Evolutionary conservation across 129 eudicot species (phyloP).

Genomic region (carrot (Daucus carota)): DNA sequence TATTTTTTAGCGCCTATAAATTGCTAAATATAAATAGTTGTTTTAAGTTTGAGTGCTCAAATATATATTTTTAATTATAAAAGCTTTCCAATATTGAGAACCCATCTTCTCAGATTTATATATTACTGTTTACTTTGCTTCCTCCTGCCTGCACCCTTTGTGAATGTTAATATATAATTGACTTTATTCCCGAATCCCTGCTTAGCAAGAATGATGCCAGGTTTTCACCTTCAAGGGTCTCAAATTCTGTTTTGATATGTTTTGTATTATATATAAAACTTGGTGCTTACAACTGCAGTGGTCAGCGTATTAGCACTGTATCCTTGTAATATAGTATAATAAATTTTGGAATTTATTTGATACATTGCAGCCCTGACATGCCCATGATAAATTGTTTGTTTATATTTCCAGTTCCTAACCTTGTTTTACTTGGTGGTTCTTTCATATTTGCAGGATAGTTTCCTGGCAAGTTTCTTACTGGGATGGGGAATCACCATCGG

Average conservation of each 20-base stretch:
- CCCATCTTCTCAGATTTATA: background rate
- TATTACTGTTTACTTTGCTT: background rate
- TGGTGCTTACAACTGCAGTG: background rate
- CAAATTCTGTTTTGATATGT: background rate
- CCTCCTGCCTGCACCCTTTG: background rate
- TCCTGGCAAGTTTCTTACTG: conserved; percentile 56
- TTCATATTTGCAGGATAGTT: conserved; percentile 44
- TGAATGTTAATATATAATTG: background rate
- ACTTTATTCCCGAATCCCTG: background rate
- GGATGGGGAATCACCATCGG: conserved; percentile 65
- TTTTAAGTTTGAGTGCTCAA: background rate
- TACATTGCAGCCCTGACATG: background rate
- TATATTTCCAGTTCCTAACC: background rate
- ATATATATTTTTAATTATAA: no score
- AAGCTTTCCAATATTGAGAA: background rate
- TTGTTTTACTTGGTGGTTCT: background rate
- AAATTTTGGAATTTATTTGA: background rate
- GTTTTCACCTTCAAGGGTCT: background rate
- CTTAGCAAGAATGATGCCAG: background rate
- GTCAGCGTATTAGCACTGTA: background rate
- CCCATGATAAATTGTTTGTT: background rate
- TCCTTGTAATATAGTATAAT: background rate
- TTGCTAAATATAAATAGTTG: background rate
- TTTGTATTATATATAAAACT: background rate
- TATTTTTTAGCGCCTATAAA: background rate